Base-by-base conservation (phyloP, 2,329 filamentous ascomycete species). In the Hypomyces perniciosus region DNA sequence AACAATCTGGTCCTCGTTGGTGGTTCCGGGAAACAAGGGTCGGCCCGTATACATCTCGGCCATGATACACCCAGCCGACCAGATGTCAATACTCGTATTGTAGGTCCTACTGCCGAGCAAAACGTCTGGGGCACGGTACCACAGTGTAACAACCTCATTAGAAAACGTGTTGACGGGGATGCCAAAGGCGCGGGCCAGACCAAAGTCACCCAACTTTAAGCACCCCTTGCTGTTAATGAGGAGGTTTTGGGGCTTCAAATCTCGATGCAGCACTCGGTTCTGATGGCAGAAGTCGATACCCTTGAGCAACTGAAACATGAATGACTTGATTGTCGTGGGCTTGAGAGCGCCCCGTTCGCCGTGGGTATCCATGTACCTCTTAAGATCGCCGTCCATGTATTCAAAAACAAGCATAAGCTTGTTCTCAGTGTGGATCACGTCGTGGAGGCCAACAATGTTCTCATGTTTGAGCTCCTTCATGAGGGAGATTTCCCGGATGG, bases 391-490 rank as follows among this genome's bases (percentile, higher is more conserved):
- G 71, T 99, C 93, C 92, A 99, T 96, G 71, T 85, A 96, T 70
- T 99, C 93, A 62, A 99, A 99, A 8, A 99, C 93, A 38, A 99
- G 84, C 93, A 99, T 99, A 52, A 99, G 83, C 70, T 99, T 99
- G 74, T 97, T 99, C 76, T 99, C 93, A 52, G 93, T 99, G 71
- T 99, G 93, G 63, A 99, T 97, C 51, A 99, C 93, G 77, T 99
- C 93, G 78, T 97, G 90, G 5, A 99, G 84, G 53, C 86, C 89
- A 62, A 99, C 91, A 59, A 99, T 97, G 67, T 96, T 97, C 68
- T 96, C 91, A 71, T 99, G 93, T 72, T 97, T 97, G 59, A 99
- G 80, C 72, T 99, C 93, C 73, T 99, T 99, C 93, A 99, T 97
- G 51, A 99, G 79, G 1, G 91, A 96, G 63, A 99, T 99, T 71